phyloP scores from a whole-genome alignment of 176 grass and related monocot genomes.

The Triticum aestivum region IWGSC_CS_RefSeq_v2.1 NC_057811.1:494153407-494153906 shows the following conservation, averaged over 20 bases:
- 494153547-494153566: conserved; percentile 53
- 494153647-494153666: conserved; percentile 74
- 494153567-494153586: neutral
- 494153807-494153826: conserved; percentile 69
- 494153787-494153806: conserved; percentile 76
- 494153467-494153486: conserved; percentile 43
- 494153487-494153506: conserved; percentile 49
- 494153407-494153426: neutral
- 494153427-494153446: neutral
- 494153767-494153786: conserved; percentile 62
- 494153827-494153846: conserved; percentile 76
- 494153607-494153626: too few species aligned
- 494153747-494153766: conserved; percentile 90
- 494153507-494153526: conserved; percentile 83
- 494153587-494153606: neutral
- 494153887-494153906: conserved; percentile 48
- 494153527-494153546: conserved; percentile 72
- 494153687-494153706: conserved; percentile 67
- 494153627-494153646: conserved; percentile 36
- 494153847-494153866: conserved; percentile 63
- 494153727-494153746: conserved; percentile 78
- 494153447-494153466: conserved; percentile 27
- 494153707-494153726: conserved; percentile 81
- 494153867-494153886: conserved; percentile 63
- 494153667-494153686: conserved; percentile 67